These are phyloP conservation scores for Tricholoma matsutake DNA, from an alignment of 768 basidiomycete species.

Conservation along the genomic window DNA sequence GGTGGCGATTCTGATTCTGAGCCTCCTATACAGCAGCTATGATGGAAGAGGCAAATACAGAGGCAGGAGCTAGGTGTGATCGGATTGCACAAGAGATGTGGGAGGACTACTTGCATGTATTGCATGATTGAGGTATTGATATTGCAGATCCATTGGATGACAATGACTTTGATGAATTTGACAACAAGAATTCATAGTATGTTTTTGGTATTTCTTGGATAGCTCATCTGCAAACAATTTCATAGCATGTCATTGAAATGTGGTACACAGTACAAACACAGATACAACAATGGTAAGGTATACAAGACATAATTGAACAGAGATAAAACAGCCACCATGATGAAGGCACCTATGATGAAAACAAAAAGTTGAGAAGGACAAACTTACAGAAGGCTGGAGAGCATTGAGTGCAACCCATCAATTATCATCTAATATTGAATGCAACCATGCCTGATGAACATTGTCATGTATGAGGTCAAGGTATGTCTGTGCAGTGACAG, in stretches of 20 bases:
- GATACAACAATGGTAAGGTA: too few relatives aligned
- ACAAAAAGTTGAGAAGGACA: too few relatives aligned
- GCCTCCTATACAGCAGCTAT: constrained; percentile 5
- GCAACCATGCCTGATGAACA: not conserved
- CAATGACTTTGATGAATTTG: too few relatives aligned
- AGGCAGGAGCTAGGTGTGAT: constrained; percentile 16
- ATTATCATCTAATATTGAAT: not conserved
- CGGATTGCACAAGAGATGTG: constrained; percentile 25
- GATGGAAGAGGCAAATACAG: constrained; percentile 12
- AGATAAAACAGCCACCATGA: too few relatives aligned
- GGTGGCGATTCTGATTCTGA: constrained; percentile 3
- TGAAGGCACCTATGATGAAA: too few relatives aligned
- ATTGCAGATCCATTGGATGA: not conserved
- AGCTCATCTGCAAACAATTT: not conserved
- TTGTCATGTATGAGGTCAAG: not conserved
- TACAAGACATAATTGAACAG: too few relatives aligned
- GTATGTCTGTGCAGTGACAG: not conserved
- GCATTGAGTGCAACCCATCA: not conserved
- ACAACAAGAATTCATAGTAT: too few relatives aligned
- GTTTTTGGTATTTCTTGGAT: not conserved
- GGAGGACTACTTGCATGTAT: constrained; percentile 12
- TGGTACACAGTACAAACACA: too few relatives aligned
- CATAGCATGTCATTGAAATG: too few relatives aligned
- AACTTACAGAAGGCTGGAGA: too few relatives aligned
- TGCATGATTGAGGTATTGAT: not conserved